Evolutionary conservation across 2,329 filamentous ascomycete genomes (phyloP).

Genomic region (Colletotrichum tamarilloi): DNA sequence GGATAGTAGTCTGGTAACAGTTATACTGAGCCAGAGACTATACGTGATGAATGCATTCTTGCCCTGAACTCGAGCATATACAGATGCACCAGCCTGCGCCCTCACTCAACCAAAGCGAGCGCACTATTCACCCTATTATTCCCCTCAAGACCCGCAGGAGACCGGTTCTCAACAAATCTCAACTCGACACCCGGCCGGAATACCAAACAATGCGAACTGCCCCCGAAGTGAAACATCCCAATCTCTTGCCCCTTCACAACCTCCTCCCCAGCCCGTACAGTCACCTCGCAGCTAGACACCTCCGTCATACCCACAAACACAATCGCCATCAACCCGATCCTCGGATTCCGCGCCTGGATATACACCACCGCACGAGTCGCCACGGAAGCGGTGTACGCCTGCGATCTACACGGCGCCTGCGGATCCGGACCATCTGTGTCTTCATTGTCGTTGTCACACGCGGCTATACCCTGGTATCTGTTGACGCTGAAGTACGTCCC

Average conservation of each 20-base stretch:
- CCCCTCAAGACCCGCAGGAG: background rate
- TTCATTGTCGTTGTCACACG: background rate
- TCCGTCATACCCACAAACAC: conserved; percentile 82
- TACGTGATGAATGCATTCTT: accelerated
- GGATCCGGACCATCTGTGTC: conserved; percentile 32
- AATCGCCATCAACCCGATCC: conserved; percentile 77
- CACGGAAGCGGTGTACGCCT: conserved; percentile 75
- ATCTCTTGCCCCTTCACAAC: conserved; percentile 77
- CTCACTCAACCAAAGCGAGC: background rate
- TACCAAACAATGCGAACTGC: conserved; percentile 75
- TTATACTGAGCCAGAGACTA: no score
- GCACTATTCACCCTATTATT: conserved; percentile 20
- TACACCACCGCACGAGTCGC: conserved; percentile 78
- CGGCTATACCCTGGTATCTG: conserved; percentile 47
- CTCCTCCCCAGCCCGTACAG: conserved; percentile 72
- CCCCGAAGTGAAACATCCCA: conserved; percentile 87
- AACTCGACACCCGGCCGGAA: conserved; percentile 69
- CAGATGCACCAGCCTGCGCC: accelerated
- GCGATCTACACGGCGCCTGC: conserved; percentile 49
- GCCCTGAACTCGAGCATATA: no score
- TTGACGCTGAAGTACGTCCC: conserved; percentile 77
- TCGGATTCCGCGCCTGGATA: conserved; percentile 75
- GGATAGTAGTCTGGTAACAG: no score
- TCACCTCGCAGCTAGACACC: conserved; percentile 79
- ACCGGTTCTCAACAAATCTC: conserved; percentile 30